Evolutionary conservation across 495 filamentous ascomycete species (phyloP).

Genomic region (Xylaria longipes): DNA sequence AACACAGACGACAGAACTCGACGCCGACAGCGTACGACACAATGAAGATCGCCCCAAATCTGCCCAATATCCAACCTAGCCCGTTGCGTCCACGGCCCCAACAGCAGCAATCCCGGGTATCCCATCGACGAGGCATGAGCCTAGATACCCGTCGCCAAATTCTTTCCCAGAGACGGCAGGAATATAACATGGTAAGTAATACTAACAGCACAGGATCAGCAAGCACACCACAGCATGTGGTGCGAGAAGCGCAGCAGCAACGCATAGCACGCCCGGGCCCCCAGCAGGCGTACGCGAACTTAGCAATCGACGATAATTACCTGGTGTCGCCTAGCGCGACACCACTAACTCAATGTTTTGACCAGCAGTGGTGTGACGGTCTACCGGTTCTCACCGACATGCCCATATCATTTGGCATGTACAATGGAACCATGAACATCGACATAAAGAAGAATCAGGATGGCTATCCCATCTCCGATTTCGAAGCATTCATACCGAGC

Average conservation of each 20-base stretch:
- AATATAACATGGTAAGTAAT: slow-evolving; percentile 62
- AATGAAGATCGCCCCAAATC: slow-evolving; percentile 64
- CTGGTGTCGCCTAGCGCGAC: slow-evolving; percentile 56
- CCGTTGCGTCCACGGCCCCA: background rate
- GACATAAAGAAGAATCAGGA: slow-evolving; percentile 53
- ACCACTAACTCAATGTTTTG: slow-evolving; percentile 52
- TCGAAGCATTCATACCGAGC: slow-evolving; percentile 50
- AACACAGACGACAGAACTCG: slow-evolving; percentile 88
- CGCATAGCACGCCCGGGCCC: slow-evolving; percentile 67
- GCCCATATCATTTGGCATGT: slow-evolving; percentile 48
- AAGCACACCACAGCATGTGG: slow-evolving; percentile 61
- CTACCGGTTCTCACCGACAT: slow-evolving; percentile 41
- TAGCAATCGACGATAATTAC: slow-evolving; percentile 47
- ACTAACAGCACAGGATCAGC: slow-evolving; percentile 65
- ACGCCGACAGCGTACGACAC: slow-evolving; percentile 78
- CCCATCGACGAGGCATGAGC: slow-evolving; percentile 80
- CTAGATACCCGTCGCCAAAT: slow-evolving; percentile 70
- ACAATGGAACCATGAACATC: slow-evolving; percentile 48
- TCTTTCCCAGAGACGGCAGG: slow-evolving; percentile 56
- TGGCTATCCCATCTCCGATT: slow-evolving; percentile 43
- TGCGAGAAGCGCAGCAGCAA: slow-evolving; percentile 81
- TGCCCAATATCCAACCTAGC: slow-evolving; percentile 60
- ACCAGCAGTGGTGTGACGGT: slow-evolving; percentile 40
- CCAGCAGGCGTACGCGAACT: slow-evolving; percentile 46
- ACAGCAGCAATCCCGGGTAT: slow-evolving; percentile 50